These are phyloP conservation scores for Mrakia gelida DNA, from an alignment of 768 basidiomycete species.

Conservation along the genomic window DNA sequence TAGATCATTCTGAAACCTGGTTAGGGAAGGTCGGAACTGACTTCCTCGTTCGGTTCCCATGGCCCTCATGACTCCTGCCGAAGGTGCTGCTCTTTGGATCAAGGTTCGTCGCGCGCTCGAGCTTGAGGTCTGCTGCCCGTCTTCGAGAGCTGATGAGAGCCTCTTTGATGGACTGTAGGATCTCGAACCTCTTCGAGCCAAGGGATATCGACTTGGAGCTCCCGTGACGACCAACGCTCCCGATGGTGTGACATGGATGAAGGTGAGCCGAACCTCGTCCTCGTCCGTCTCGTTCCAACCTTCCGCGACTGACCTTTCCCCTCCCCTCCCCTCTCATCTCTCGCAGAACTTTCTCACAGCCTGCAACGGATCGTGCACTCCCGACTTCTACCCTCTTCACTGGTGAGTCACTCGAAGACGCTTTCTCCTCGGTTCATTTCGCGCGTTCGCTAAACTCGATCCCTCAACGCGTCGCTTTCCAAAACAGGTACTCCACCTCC, in stretches of 20 bases:
- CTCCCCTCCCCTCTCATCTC: neutral
- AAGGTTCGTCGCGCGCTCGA: neutral
- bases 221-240: conserved; percentile 1
- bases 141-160: neutral
- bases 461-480: neutral
- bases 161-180: neutral
- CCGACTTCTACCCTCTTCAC: conserved; percentile 10
- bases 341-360: neutral
- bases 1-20: no score
- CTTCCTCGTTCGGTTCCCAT: no score
- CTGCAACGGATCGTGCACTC: neutral
- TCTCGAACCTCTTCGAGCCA: conserved; percentile 3
- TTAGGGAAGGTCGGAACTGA: no score
- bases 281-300: neutral
- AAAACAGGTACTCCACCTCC: neutral
- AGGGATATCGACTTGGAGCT: neutral
- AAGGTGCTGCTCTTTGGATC: neutral
- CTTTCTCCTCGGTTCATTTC: neutral
- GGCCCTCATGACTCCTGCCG: neutral
- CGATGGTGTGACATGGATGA: neutral
- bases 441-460: neutral
- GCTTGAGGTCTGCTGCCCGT: neutral
- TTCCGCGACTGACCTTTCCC: neutral
- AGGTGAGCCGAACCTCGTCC: neutral
- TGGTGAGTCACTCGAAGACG: neutral